These are phyloP conservation scores for Clarireedia paspali DNA, from an alignment of 2,329 filamentous ascomycete species.

Conservation along the genomic window DNA sequence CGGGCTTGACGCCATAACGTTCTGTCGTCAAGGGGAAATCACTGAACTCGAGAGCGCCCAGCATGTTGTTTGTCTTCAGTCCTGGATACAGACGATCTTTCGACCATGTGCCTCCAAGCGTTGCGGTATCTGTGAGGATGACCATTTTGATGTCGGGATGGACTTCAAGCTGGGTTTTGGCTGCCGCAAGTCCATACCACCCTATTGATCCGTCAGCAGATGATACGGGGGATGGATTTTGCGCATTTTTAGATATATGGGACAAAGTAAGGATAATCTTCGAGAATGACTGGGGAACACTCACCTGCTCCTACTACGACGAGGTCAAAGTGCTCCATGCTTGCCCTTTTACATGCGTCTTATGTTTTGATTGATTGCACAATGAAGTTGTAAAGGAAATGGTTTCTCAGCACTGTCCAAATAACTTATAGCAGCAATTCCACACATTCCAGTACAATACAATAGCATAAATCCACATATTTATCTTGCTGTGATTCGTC, in stretches of 20 bases:
- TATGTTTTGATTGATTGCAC: too few species aligned
- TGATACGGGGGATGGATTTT: neutral
- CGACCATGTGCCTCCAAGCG: constrained; percentile 64
- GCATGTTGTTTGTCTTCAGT: constrained; percentile 66
- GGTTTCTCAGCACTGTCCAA: too few species aligned
- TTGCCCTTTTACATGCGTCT: too few species aligned
- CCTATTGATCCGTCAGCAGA: neutral
- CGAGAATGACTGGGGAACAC: neutral
- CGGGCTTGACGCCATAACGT: constrained; percentile 40
- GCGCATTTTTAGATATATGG: neutral
- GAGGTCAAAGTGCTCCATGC: neutral
- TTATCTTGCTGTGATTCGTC: too few species aligned
- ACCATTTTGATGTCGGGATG: constrained; percentile 49
- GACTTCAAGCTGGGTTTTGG: constrained; percentile 53
- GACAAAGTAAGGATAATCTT: neutral
- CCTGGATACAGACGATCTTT: constrained; percentile 58
- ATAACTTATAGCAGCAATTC: too few species aligned
- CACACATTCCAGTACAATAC: too few species aligned
- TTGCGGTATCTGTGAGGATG: constrained; percentile 49
- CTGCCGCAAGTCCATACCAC: constrained; percentile 45
- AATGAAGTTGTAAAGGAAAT: too few species aligned
- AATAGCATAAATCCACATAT: too few species aligned
- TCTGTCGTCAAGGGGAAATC: constrained; percentile 62
- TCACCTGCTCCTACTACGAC: constrained; percentile 6
- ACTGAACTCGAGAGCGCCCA: constrained; percentile 65